Base-by-base conservation (phyloP, 306 rosid genomes). In the Hippophae gyantsensis region DNA sequence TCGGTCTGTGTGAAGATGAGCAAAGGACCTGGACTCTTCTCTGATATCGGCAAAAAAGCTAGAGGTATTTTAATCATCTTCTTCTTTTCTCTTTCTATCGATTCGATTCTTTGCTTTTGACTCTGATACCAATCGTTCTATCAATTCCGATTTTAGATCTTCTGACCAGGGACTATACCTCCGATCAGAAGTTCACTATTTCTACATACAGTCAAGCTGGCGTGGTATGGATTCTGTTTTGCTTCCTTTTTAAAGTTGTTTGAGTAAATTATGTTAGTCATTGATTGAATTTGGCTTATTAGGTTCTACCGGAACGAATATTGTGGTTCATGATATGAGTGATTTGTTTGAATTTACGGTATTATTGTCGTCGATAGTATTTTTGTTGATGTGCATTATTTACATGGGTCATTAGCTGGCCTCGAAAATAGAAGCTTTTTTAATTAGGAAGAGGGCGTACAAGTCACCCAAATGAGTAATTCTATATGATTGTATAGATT, bases 1-100 rank as follows among this genome's bases (percentile, higher is more conserved):
- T 32, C 38, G 38, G 38, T 32, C 38, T 32, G 67, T 47, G 71
- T 68, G 54, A 87, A 66, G 61, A 90, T 90, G 97, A 76, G 79
- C 86, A 90, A 81, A 67, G 97, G 95, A 72, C 95, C 95, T 0
- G 94, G 84, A 40, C 87, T 87, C 43, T 90, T 84, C 82, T 25
- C 87, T 61, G 95, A 90, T 54, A 87, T 87, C 78, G 95, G 95
- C 82, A 90, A 87, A 74, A 82, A 76, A 61, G 81, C 95, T 77
- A 87, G 72, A 79, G 97, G 97, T 90, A 56, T 67, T 6, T 26
- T 23, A 59, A 52, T 26, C 10, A 46, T 7, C 9, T n/a, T 55
- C 56, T 58, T 52, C 57, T 61, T 52, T 62, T 3, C 51, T 49
- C 23, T 32, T 46, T 42, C 53, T 0, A 10, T 51, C 50, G 12